phyloP scores from a whole-genome alignment of 345 rosid species.

The Sonneratia alba region DNA sequence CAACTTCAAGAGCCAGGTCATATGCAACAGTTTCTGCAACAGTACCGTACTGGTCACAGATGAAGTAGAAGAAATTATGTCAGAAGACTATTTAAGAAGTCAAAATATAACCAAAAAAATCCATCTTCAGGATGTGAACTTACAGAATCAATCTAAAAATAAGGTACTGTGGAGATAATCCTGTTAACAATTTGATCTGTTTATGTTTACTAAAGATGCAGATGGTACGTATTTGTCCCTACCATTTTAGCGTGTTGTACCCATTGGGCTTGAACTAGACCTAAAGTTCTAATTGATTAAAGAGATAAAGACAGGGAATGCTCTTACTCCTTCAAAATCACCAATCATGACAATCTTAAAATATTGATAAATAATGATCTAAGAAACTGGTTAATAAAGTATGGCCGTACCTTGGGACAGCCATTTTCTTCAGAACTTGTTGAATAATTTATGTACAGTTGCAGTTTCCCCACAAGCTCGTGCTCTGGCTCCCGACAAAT shows the following conservation, averaged over 20 bases:
- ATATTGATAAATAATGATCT: background rate
- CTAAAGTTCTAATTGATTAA: background rate
- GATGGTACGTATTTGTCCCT: background rate
- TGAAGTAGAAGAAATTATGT: slow-evolving; percentile 15
- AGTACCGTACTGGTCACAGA: slow-evolving; percentile 63
- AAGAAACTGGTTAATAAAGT: background rate
- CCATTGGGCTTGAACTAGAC: background rate
- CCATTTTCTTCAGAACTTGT: slow-evolving; percentile 72
- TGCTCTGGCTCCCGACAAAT: slow-evolving; percentile 89
- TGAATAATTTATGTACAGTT: slow-evolving; percentile 70
- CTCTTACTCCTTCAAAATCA: background rate
- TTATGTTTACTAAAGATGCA: background rate
- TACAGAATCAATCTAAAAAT: background rate
- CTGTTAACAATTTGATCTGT: background rate
- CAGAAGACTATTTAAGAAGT: background rate
- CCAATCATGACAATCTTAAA: background rate
- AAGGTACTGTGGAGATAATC: background rate
- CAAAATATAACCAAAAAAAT: background rate
- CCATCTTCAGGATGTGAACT: background rate
- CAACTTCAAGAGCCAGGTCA: slow-evolving; percentile 82
- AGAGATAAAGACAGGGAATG: too few relatives aligned
- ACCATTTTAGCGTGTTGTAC: background rate
- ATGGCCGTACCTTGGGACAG: slow-evolving; percentile 57
- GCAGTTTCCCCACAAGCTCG: slow-evolving; percentile 78
- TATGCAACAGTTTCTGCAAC: slow-evolving; percentile 98